Conservation (phyloP, 2,329 filamentous ascomycete species). For the Penicillium oxalicum region DNA sequence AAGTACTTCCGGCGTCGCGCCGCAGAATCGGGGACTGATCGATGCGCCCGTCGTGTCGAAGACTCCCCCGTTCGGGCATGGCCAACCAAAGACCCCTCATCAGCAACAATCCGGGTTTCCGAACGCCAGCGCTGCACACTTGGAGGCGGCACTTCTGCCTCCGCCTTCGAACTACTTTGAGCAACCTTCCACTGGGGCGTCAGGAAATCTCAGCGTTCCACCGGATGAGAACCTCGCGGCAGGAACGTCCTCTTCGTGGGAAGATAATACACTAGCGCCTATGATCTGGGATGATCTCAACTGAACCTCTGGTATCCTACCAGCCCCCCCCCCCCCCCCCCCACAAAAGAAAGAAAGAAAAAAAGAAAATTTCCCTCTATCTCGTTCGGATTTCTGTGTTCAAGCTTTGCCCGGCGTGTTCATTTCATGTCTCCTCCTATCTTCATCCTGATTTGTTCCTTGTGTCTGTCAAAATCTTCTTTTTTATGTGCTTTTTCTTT, state of each 20-base stretch:
- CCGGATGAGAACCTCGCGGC: slow-evolving; percentile 27
- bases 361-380: no score
- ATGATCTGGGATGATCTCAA: slow-evolving; percentile 37
- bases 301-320: neutral
- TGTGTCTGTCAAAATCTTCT: neutral
- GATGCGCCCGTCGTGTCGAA: slow-evolving; percentile 12
- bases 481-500: neutral
- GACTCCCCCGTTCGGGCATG: slow-evolving; percentile 6
- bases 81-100: slow-evolving; percentile 9
- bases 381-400: no score
- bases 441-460: neutral
- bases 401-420: no score
- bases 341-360: no score
- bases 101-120: slow-evolving; percentile 11
- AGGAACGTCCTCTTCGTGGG: slow-evolving; percentile 24
- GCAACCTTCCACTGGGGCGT: slow-evolving; percentile 12
- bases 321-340: neutral
- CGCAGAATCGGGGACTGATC: slow-evolving; percentile 8
- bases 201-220: slow-evolving; percentile 25
- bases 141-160: slow-evolving; percentile 30
- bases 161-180: slow-evolving; percentile 27
- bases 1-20: slow-evolving; percentile 3
- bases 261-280: slow-evolving; percentile 37
- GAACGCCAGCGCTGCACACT: slow-evolving; percentile 15
- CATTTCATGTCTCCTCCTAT: slow-evolving; percentile 2